Base-by-base conservation (phyloP, 306 rosid species). In the apple (Malus domestica) region DNA sequence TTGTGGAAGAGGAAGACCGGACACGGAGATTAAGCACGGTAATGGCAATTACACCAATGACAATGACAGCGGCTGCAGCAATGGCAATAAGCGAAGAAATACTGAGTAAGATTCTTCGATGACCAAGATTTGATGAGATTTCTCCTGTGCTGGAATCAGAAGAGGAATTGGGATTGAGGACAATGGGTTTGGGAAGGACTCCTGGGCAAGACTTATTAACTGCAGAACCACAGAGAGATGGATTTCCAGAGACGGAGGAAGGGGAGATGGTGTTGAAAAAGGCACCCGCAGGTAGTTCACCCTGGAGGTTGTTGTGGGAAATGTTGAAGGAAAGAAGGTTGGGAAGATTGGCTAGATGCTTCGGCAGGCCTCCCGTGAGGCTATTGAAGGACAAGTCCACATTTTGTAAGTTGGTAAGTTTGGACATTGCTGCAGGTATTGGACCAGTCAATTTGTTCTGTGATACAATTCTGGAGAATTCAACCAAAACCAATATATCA, bases 71-170 rank as follows among this genome's bases (percentile, higher is more conserved):
- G 14, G 99, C 99, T 76, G 99, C 99, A 66, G 97, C 99, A 71
- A 96, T 96, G 83, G 99, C 99, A 61, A 96, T 88, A 77, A 96
- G 98, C 6, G 99, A 92, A 60, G 99, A 96, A 81, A 96, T 89
- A 90, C 99, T 96, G 79, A 96, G 99, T 78, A 96, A 87, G 81
- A 88, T 96, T 83, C 91, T 88, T 61, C 87, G 92, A 82, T 87
- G 98, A 66, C 90, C 92, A 60, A 80, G 63, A 67, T 35, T 87
- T 42, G 93, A 65, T 77, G 96, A 86, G 52, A 86, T 72, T 52
- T 87, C 61, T 65, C 92, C 84, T 0, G 89, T 15, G n/a, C 70
- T 77, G 49, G 87, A 20, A 51, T 92, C 98, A 23, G 90, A 81
- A 14, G 97, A 71, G 70, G 97, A 83, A 85, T 96, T 92, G 69